Percentiles rank a stretch among this genome's conserved stretches.
These are phyloP conservation scores for Stephanodiscus triporus DNA, from an alignment of 108 stramenopile species.

Conservation along the genomic window DNA sequence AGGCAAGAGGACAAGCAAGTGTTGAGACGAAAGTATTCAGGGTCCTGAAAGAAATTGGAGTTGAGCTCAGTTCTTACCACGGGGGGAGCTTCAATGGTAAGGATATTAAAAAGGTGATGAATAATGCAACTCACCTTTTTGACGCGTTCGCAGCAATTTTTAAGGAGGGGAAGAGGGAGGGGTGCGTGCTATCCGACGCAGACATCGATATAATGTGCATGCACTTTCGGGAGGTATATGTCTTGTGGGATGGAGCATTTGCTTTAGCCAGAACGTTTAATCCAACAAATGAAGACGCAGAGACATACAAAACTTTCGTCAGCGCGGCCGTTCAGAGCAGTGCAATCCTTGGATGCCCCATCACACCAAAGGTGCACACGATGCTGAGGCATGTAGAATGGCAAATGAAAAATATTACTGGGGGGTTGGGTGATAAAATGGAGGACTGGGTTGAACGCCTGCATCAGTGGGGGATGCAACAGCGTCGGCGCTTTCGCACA, in stretches of 20 bases:
- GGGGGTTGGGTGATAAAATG: slow-evolving; percentile 17
- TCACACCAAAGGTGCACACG: slow-evolving; percentile 19
- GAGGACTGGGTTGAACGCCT: slow-evolving; percentile 32
- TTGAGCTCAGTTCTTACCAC: slow-evolving; percentile 15
- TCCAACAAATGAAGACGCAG: slow-evolving; percentile 14
- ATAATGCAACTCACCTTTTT: slow-evolving; percentile 12
- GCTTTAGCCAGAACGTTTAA: slow-evolving; percentile 16
- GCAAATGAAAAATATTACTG: slow-evolving; percentile 15
- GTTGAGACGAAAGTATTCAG: slow-evolving; percentile 12
- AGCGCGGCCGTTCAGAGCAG: slow-evolving; percentile 6
- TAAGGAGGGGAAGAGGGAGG: slow-evolving; percentile 16
- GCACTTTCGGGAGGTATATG: neutral
- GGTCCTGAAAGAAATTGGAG: slow-evolving; percentile 7
- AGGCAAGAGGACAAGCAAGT: neutral
- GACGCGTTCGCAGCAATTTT: slow-evolving; percentile 13
- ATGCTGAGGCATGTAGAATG: slow-evolving; percentile 15
- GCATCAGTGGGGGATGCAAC: too few species aligned
- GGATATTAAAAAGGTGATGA: slow-evolving; percentile 16
- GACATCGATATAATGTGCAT: slow-evolving; percentile 16
- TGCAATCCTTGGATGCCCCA: slow-evolving; percentile 2
- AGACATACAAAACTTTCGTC: slow-evolving; percentile 7
- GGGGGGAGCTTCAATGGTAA: slow-evolving; percentile 16
- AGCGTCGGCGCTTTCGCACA: too few species aligned
- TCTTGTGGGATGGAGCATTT: slow-evolving; percentile 35
- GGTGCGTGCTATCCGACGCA: neutral